Percentiles rank a stretch among this genome's conserved stretches.
phyloP scores from a whole-genome alignment of 495 filamentous ascomycete genomes.

The Xylaria palmicola region DNA sequence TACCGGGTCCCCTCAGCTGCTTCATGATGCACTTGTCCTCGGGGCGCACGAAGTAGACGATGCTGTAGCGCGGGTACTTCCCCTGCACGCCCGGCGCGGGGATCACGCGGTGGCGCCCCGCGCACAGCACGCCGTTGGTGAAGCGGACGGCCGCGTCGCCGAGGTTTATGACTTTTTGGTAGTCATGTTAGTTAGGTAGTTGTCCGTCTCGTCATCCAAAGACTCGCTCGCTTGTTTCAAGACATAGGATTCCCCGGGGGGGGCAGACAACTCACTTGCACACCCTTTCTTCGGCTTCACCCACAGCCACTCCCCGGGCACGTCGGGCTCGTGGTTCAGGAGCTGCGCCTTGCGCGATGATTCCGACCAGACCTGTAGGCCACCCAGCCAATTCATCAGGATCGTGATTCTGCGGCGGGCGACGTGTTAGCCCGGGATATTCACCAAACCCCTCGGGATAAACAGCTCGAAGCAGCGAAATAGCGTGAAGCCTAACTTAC shows the following conservation, averaged over 20 bases:
- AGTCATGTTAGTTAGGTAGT: neutral
- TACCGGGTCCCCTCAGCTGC: conserved; percentile 37
- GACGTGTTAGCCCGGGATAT: neutral
- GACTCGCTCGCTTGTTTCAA: too few relatives aligned
- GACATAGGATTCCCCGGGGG: too few relatives aligned
- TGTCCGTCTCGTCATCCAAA: neutral
- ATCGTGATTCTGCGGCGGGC: conserved; percentile 47
- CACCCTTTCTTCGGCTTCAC: conserved; percentile 58
- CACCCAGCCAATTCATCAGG: conserved; percentile 61
- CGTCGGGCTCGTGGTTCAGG: conserved; percentile 23
- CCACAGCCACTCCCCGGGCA: conserved; percentile 55
- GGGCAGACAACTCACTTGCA: conserved; percentile 30
- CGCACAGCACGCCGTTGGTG: conserved; percentile 58
- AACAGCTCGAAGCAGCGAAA: conserved; percentile 17
- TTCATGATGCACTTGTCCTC: conserved; percentile 56
- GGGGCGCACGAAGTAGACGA: conserved; percentile 63
- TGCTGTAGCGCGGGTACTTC: conserved; percentile 51
- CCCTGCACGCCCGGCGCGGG: conserved; percentile 56
- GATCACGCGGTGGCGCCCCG: conserved; percentile 64
- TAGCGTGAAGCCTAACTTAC: conserved; percentile 41
- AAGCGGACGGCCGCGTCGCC: conserved; percentile 67
- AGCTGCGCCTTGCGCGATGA: conserved; percentile 28
- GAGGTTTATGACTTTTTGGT: conserved; percentile 57
- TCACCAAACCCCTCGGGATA: too few relatives aligned
- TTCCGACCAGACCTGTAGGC: conserved; percentile 56